A percentile compares a stretch with the other conserved stretches of the same genome.
These are phyloP conservation scores for Boletellus emodensis DNA, from an alignment of 768 basidiomycete genomes.

Conservation along the genomic window DNA sequence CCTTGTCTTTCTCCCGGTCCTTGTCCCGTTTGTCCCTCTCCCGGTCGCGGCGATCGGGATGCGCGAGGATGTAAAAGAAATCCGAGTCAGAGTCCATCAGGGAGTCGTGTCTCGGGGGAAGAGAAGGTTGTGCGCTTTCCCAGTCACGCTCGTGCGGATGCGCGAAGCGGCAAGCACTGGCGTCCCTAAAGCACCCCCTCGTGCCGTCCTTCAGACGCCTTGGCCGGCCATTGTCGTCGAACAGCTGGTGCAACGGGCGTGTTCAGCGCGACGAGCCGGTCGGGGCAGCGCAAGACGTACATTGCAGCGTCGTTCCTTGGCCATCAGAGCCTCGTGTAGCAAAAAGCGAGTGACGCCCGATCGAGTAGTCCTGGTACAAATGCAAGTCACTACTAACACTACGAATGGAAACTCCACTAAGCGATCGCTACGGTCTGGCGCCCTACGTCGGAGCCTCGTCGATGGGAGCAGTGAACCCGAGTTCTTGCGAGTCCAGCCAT, in stretches of 20 bases:
- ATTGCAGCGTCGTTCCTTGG: conserved; percentile 28
- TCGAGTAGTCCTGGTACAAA: conserved; percentile 12
- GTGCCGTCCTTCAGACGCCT: conserved; percentile 19
- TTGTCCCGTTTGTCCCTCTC: conserved; percentile 5
- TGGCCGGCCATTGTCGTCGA: conserved; percentile 26
- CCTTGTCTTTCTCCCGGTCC: background rate
- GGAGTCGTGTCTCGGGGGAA: conserved; percentile 18
- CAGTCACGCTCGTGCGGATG: conserved; percentile 34
- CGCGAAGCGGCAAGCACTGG: conserved; percentile 24
- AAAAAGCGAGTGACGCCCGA: no score
- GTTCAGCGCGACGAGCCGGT: conserved; percentile 4
- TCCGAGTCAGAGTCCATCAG: conserved; percentile 22
- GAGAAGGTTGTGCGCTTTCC: conserved; percentile 26
- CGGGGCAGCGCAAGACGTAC: conserved; percentile 17
- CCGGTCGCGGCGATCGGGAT: conserved; percentile 13
- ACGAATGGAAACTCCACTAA: conserved; percentile 10
- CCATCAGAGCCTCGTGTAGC: background rate
- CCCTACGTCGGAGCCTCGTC: background rate
- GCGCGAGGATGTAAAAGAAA: conserved; percentile 19
- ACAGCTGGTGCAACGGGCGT: conserved; percentile 17
- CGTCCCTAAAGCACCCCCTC: conserved; percentile 21
- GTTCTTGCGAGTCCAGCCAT: conserved; percentile 30
- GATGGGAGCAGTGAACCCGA: conserved; percentile 18
- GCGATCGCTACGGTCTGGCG: background rate
- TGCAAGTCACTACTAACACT: conserved; percentile 1